Evolutionary conservation across 2,329 filamentous ascomycete genomes (phyloP).

Genomic region (Microdochium bolleyi): DNA sequence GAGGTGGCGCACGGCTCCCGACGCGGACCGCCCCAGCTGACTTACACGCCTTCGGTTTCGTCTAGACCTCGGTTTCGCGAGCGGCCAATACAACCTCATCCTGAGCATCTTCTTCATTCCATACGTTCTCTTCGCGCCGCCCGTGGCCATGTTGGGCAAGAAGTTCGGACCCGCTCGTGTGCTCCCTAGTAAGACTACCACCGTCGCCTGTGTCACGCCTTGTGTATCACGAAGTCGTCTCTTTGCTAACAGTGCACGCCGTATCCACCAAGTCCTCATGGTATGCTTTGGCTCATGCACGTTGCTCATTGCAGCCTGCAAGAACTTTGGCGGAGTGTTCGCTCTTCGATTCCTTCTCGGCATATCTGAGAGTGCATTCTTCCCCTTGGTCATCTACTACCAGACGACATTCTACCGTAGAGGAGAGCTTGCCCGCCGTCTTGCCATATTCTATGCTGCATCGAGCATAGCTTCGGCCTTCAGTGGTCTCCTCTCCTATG

Average conservation of each 20-base stretch:
- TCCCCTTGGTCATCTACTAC: constrained; percentile 54
- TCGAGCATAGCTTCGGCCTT: constrained; percentile 61
- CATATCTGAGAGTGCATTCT: constrained; percentile 61
- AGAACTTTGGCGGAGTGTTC: constrained; percentile 59
- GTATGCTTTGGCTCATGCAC: constrained; percentile 59
- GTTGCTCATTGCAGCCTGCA: constrained; percentile 44
- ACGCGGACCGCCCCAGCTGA: background rate
- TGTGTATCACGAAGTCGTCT: no score
- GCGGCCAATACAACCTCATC: constrained; percentile 61
- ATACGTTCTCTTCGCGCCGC: constrained; percentile 62
- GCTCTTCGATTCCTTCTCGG: constrained; percentile 63
- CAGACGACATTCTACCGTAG: constrained; percentile 62
- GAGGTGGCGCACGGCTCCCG: background rate
- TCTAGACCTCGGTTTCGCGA: constrained; percentile 47
- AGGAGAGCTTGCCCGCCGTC: constrained; percentile 60
- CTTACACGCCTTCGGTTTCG: background rate
- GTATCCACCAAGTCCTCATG: constrained; percentile 39
- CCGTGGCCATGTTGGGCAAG: constrained; percentile 59
- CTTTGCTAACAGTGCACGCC: background rate
- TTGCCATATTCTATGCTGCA: constrained; percentile 70
- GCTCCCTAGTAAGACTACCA: constrained; percentile 35
- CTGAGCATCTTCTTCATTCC: constrained; percentile 66
- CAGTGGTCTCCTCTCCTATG: constrained; percentile 37
- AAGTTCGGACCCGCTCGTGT: constrained; percentile 56
- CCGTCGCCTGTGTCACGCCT: no score